A percentile compares a stretch with the other conserved stretches of the same genome.
Evolutionary conservation across 2,329 filamentous ascomycete species (phyloP).

Genomic region (Ophiocordyceps sinensis): DNA sequence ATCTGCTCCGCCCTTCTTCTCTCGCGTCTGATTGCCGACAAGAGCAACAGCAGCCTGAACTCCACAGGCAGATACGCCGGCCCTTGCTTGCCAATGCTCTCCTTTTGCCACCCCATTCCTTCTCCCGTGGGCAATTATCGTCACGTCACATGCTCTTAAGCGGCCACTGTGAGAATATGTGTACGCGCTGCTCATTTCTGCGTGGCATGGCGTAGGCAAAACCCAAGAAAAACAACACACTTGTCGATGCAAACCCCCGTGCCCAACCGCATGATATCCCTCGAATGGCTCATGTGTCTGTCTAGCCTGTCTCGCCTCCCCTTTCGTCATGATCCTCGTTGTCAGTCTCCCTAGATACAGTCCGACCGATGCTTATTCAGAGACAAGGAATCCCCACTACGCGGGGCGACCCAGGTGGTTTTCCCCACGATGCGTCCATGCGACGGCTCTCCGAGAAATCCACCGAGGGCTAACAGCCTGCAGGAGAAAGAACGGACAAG

Average conservation of each 20-base stretch:
- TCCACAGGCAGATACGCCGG: too few relatives aligned
- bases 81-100: too few relatives aligned
- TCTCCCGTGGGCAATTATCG: too few relatives aligned
- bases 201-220: neutral
- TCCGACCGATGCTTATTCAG: constrained; percentile 7
- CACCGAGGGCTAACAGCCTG: constrained; percentile 1
- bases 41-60: too few relatives aligned
- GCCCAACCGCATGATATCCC: constrained; percentile 22
- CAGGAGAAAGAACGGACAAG: constrained; percentile 8
- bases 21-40: too few relatives aligned
- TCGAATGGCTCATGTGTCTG: constrained; percentile 21
- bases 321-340: constrained; percentile 11
- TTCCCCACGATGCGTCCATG: neutral
- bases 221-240: constrained; percentile 7
- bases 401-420: neutral
- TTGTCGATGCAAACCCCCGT: constrained; percentile 23
- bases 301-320: constrained; percentile 19
- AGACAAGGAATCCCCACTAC: neutral
- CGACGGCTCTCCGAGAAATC: constrained; percentile 1
- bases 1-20: too few relatives aligned
- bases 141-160: too few relatives aligned
- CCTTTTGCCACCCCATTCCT: too few relatives aligned
- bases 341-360: constrained; percentile 10
- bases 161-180: too few relatives aligned
- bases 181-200: neutral